These are phyloP conservation scores for Manihot esculenta DNA, from an alignment of 441 rosid species.

Conservation along the genomic window DNA sequence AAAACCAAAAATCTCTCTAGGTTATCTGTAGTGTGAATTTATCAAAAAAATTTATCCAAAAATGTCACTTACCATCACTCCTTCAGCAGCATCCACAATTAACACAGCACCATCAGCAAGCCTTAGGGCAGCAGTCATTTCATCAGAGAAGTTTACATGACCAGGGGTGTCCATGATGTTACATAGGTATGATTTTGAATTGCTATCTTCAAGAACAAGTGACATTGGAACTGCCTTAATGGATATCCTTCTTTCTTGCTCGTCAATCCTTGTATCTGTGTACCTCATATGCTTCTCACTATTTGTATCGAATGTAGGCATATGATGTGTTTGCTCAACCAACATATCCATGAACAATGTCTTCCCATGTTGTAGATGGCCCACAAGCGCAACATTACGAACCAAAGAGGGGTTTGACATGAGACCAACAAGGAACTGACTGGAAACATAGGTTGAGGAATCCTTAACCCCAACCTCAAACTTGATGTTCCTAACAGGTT, in stretches of 20 bases:
- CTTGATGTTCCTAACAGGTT: conserved; percentile 72
- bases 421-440: conserved; percentile 86
- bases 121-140: conserved; percentile 94
- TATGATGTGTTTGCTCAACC: conserved; percentile 95
- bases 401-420: conserved; percentile 87
- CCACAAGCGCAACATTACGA: conserved; percentile 93
- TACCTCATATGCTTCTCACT: conserved; percentile 94
- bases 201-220: conserved; percentile 91
- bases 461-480: conserved; percentile 94
- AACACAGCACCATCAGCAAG: conserved; percentile 94
- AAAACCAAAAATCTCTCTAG: background rate
- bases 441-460: conserved; percentile 83
- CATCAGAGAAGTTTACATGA: conserved; percentile 94
- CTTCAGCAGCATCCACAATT: conserved; percentile 96
- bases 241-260: conserved; percentile 93
- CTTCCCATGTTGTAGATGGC: conserved; percentile 91
- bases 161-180: conserved; percentile 97
- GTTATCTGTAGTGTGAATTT: background rate
- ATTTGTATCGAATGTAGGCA: conserved; percentile 68
- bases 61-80: conserved; percentile 49
- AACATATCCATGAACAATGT: conserved; percentile 95
- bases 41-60: background rate
- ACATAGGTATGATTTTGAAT: conserved; percentile 84
- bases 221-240: conserved; percentile 97
- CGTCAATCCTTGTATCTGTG: conserved; percentile 89